These are phyloP conservation scores for Raffaelea ambrosiae DNA, from an alignment of 2,329 filamentous ascomycete species.

Conservation along the genomic window DNA sequence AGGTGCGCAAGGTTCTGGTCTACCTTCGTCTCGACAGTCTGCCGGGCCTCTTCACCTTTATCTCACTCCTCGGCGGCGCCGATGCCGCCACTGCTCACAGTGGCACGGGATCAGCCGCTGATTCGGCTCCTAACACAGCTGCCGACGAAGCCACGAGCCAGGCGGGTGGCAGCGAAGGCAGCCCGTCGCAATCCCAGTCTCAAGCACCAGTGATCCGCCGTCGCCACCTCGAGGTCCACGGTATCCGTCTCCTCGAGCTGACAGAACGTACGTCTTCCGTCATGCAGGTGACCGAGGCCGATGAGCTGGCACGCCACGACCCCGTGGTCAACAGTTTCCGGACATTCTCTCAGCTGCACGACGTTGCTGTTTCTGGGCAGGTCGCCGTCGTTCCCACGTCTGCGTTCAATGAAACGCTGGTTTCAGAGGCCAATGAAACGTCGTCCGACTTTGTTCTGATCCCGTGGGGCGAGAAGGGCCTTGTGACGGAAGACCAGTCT, in stretches of 20 bases:
- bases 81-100: slow-evolving; percentile 11
- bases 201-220: slow-evolving; percentile 19
- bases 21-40: slow-evolving; percentile 81
- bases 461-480: slow-evolving; percentile 82
- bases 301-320: slow-evolving; percentile 61
- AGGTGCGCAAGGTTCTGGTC: slow-evolving; percentile 60
- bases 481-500: slow-evolving; percentile 56
- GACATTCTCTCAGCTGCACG: slow-evolving; percentile 76
- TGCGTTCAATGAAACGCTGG: slow-evolving; percentile 71
- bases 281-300: slow-evolving; percentile 82
- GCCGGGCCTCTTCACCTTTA: slow-evolving; percentile 70
- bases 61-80: slow-evolving; percentile 60
- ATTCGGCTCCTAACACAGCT: too few relatives aligned
- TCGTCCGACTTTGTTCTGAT: slow-evolving; percentile 68
- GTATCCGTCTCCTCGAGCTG: slow-evolving; percentile 76
- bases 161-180: slow-evolving; percentile 19
- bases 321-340: slow-evolving; percentile 88
- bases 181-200: slow-evolving; percentile 17
- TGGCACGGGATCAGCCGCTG: too few relatives aligned
- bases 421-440: slow-evolving; percentile 60
- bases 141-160: slow-evolving; percentile 19
- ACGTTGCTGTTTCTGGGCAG: slow-evolving; percentile 72
- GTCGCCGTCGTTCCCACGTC: slow-evolving; percentile 71
- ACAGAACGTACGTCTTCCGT: slow-evolving; percentile 91
- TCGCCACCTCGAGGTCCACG: slow-evolving; percentile 63